A percentile compares a stretch with the other conserved stretches of the same genome.
These are phyloP conservation scores for Filobasidium wieringae DNA, from an alignment of 768 basidiomycete species.

Conservation along the genomic window DNA sequence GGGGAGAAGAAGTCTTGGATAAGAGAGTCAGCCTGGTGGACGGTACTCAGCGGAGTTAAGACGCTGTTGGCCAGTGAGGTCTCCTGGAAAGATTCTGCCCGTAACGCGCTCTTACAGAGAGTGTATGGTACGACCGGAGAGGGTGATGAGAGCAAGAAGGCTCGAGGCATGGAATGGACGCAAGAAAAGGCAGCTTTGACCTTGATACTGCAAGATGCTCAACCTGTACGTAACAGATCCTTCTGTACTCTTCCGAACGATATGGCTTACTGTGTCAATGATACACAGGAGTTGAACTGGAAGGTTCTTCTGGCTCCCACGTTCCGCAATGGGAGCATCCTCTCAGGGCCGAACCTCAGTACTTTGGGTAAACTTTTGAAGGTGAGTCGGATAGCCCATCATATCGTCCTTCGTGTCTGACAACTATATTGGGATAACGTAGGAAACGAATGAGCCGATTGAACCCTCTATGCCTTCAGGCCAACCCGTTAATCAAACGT, in stretches of 20 bases:
- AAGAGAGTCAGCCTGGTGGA: constrained; percentile 82
- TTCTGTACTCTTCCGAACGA: not conserved
- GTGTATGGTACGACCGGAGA: constrained; percentile 45
- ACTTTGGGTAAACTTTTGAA: constrained; percentile 66
- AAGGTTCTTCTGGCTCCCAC: constrained; percentile 52
- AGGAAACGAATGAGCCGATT: constrained; percentile 47
- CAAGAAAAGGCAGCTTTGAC: constrained; percentile 78
- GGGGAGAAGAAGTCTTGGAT: constrained; percentile 83
- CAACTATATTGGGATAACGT: not conserved
- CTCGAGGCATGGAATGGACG: constrained; percentile 52
- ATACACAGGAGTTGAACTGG: constrained; percentile 50
- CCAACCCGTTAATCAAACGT: constrained; percentile 22
- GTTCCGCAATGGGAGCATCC: constrained; percentile 63
- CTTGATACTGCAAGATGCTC: constrained; percentile 54
- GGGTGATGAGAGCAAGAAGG: constrained; percentile 3
- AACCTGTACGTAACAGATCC: constrained; percentile 40
- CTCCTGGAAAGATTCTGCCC: constrained; percentile 57
- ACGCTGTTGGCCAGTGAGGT: constrained; percentile 46
- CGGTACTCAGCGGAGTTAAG: constrained; percentile 54
- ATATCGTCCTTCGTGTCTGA: constrained; percentile 12
- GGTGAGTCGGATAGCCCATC: constrained; percentile 43
- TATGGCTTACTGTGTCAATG: not conserved
- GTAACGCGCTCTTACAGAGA: constrained; percentile 45
- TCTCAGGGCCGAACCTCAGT: constrained; percentile 60
- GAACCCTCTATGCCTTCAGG: constrained; percentile 45